Evolutionary conservation across 2,329 filamentous ascomycete species (phyloP).

Genomic region (Fusarium papillatum): DNA sequence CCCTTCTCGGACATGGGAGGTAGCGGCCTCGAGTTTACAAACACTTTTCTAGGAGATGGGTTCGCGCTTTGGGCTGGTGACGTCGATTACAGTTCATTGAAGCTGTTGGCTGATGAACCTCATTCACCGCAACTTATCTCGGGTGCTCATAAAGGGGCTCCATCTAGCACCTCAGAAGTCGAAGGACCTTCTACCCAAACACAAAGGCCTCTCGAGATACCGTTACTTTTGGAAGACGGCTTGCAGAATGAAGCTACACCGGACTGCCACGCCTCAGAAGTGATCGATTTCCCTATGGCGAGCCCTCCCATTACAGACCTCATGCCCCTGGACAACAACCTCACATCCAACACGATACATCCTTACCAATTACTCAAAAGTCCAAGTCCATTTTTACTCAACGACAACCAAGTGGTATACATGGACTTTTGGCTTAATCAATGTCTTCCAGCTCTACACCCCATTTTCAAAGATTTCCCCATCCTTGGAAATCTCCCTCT

Average conservation of each 20-base stretch:
- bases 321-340: neutral
- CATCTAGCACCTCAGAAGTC: neutral
- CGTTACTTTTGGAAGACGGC: too few species aligned
- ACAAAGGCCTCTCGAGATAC: neutral
- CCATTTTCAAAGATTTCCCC: constrained; percentile 4
- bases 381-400: neutral
- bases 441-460: constrained; percentile 18
- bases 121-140: neutral
- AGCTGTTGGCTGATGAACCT: too few species aligned
- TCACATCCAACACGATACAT: neutral
- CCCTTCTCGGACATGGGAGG: neutral
- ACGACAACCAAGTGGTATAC: constrained; percentile 5
- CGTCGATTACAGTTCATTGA: neutral
- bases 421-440: constrained; percentile 13
- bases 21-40: neutral
- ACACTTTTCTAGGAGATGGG: neutral
- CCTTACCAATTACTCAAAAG: neutral
- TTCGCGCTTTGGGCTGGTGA: neutral
- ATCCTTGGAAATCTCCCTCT: neutral
- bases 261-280: neutral
- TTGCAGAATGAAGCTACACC: neutral
- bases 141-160: too few species aligned
- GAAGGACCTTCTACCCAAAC: neutral
- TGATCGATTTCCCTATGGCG: neutral
- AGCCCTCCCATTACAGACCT: neutral